Evolutionary conservation across 2,329 filamentous ascomycete genomes (phyloP), one percentile per base, ranked within the genome.

Genomic region (Celoporthe dispersa): DNA sequence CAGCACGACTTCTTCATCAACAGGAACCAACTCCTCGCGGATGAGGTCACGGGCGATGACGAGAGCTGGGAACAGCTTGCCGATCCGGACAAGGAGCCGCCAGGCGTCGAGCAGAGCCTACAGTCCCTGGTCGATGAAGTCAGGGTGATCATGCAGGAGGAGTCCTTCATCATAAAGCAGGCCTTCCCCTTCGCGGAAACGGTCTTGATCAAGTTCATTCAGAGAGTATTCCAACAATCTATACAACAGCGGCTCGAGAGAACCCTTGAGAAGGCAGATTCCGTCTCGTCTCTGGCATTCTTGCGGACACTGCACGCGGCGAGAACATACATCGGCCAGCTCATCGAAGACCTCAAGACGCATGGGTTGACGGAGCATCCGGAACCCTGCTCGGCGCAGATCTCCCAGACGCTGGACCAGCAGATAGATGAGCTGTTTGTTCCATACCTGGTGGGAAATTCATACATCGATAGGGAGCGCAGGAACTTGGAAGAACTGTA

Each of bases 1-100:
- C 96, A 99, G 80, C 97, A 99, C 81, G 94, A 97, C 77, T 99
- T 99, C 86, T 99, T 99, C 82, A 98, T 99, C 77, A 96, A 98
- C 78, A 88, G 94, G 35, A 96, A 94, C 74, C 95, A 98, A 79
- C 85, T 99, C 69, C 91, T 97, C 64, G 92, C 91, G 0, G 94
- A 97, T 76, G 94, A 97, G 78, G 89, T 97, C 22, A 87, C 87
- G 2, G 87, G 88, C 16, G 93, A 96, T 75, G 87, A 86, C 70
- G 88, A 94, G 72, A 91, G 90, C 1, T 98, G 95, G 94, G 95
- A 98, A 69, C 91, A 91, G 74, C 85, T 99, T 66, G 95, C 97
- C 62, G 96, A 99, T 77, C 97, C 97, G 0, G 96, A 99, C 81
- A 90, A 93, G 0, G 94, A 97, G 64, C 92, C 94, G 1, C 94